phyloP scores from a whole-genome alignment of 2,329 filamentous ascomycete genomes.

The Ceratocystiopsis sp. region DNA sequence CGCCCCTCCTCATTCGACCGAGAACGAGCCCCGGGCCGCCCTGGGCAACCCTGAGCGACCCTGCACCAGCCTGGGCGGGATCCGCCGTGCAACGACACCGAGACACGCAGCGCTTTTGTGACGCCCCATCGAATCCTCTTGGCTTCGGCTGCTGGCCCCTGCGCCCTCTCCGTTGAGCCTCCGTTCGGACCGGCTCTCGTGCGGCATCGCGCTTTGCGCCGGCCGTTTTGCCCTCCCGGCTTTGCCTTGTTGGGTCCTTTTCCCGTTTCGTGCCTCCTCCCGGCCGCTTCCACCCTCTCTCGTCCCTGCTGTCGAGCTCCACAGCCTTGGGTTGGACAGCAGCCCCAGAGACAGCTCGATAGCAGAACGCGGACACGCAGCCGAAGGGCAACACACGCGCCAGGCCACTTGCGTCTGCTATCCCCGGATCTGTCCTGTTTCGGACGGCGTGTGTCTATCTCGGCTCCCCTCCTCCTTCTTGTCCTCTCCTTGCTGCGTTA shows the following conservation, averaged over 20 bases:
- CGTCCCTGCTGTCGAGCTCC: too few species aligned
- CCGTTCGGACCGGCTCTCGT: neutral
- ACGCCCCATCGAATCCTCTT: neutral
- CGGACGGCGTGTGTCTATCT: too few species aligned
- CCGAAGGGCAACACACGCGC: too few species aligned
- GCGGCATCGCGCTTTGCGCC: neutral
- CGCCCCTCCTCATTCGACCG: neutral
- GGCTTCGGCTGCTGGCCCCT: neutral
- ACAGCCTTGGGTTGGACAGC: too few species aligned
- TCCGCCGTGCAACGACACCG: conserved; percentile 1
- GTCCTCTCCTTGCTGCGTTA: too few species aligned
- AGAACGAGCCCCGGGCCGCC: neutral
- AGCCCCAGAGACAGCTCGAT: too few species aligned
- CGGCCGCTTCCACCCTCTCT: too few species aligned
- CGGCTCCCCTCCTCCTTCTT: too few species aligned
- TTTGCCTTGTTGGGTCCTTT: neutral
- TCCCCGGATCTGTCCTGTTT: too few species aligned
- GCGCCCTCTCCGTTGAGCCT: neutral
- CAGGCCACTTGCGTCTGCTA: too few species aligned
- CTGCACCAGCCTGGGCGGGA: neutral
- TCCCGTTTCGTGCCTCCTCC: neutral
- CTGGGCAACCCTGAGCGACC: too few species aligned
- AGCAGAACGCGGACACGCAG: too few species aligned
- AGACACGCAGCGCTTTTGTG: conserved; percentile 2
- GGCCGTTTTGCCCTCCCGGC: neutral